Base-by-base conservation (phyloP, 2,329 filamentous ascomycete species). In the Diaporthe aspalathi region DNA sequence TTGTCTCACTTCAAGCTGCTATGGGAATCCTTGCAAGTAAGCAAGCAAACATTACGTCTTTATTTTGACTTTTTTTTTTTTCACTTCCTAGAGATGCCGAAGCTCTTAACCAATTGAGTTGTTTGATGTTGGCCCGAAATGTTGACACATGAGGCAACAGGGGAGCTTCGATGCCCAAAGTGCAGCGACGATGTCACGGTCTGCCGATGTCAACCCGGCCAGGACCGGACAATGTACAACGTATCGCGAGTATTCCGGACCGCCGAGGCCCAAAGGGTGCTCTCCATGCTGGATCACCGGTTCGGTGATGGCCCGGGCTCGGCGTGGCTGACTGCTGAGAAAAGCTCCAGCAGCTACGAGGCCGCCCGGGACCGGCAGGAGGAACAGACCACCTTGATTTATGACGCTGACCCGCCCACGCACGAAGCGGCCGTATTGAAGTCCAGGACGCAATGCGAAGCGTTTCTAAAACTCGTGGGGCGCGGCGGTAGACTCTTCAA, bases 191-290 rank as follows among this genome's bases (percentile, higher is more conserved):
- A 65, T 16, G 35, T 65, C 17, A 65, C 60, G 11, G 2, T 38
- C 29, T 65, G 60, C 60, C 45, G 12, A 8, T 65, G 60, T 38
- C 4, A 3, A 12, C 29, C 60, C 20, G 45, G 60, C 14, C 9
- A 38, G n/a, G 38, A 65, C 12, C 27, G 60, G 24, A n/a, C 29
- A 2, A 65, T 49, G 60, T 65, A 38, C 60, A 65, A 65, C 12
- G 12, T 65, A n/a, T 22, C 60, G n/a, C 45, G 60, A 6, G 27
- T 45, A 1, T 49, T 65, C 45, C 60, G 60, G 29, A 65, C 45
- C 5, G 43, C 60, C 3, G 60, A 65, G 29, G 29, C 45, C 4
- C 60, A 65, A 27, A 49, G 29, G n/a, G 7, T 50, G 5, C 60
- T 65, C 22, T 6, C 45, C 8, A 17, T 38, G 5, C n/a, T 65